phyloP scores from a whole-genome alignment of 2,329 filamentous ascomycete genomes.

The Fusarium sublunatum region DNA sequence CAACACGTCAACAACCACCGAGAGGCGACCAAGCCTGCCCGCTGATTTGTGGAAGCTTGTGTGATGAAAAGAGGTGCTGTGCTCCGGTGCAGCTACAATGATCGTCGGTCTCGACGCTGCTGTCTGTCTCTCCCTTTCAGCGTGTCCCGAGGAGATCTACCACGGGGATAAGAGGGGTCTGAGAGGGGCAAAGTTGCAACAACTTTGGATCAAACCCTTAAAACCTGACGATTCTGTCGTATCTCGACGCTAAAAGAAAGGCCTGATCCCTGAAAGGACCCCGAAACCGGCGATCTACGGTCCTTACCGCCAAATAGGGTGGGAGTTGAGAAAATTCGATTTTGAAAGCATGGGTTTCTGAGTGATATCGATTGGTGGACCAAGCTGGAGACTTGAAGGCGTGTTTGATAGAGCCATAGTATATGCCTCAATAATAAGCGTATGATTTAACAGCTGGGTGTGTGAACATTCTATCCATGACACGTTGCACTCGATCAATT shows the following conservation, averaged over 20 bases:
- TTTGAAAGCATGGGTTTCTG: constrained; percentile 17
- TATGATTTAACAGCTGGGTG: constrained; percentile 6
- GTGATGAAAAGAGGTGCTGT: constrained; percentile 65
- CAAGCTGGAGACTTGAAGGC: constrained; percentile 6
- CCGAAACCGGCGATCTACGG: constrained; percentile 6
- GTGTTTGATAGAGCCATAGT: constrained; percentile 9
- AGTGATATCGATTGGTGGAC: constrained; percentile 10
- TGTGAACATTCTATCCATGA: constrained; percentile 2
- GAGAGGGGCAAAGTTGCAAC: constrained; percentile 24
- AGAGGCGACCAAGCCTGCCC: constrained; percentile 56
- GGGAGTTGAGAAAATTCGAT: constrained; percentile 14
- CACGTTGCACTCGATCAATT: constrained; percentile 2
- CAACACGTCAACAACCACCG: constrained; percentile 28
- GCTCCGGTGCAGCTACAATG: constrained; percentile 34
- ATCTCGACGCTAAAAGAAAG: constrained; percentile 21
- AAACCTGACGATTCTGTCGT: constrained; percentile 13
- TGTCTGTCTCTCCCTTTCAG: constrained; percentile 2
- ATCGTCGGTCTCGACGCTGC: constrained; percentile 28
- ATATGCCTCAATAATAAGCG: constrained; percentile 18
- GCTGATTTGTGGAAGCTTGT: constrained; percentile 62
- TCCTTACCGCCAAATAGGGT: constrained; percentile 3
- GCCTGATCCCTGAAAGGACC: constrained; percentile 31
- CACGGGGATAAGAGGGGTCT: constrained; percentile 24
- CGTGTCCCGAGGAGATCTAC: constrained; percentile 8
- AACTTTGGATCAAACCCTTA: constrained; percentile 10